Evolutionary conservation across 2,329 filamentous ascomycete species (phyloP).

Genomic region (Delphinella strobiligena): DNA sequence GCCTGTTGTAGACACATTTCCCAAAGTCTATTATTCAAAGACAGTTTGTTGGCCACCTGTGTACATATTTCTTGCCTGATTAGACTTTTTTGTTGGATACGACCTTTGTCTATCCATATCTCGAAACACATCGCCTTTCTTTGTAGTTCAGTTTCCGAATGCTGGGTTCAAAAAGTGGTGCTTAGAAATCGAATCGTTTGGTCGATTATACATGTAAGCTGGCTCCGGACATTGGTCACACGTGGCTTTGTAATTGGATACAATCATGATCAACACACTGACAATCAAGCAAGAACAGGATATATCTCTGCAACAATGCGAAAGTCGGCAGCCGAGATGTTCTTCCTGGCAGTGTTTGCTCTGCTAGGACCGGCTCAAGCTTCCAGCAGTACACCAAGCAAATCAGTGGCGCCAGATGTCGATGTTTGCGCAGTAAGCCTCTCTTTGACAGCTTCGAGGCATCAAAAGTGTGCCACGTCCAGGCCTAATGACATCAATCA

Average conservation of each 20-base stretch:
- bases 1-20: slow-evolving; percentile 2
- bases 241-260: too few relatives aligned
- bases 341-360: slow-evolving; percentile 51
- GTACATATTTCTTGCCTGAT: too few relatives aligned
- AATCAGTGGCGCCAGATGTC: slow-evolving; percentile 17
- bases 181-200: too few relatives aligned
- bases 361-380: slow-evolving; percentile 32
- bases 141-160: too few relatives aligned
- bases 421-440: slow-evolving; percentile 46
- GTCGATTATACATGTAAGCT: too few relatives aligned
- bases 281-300: slow-evolving; percentile 5
- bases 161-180: too few relatives aligned
- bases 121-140: too few relatives aligned
- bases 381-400: slow-evolving; percentile 26
- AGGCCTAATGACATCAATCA: slow-evolving; percentile 34
- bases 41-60: background rate
- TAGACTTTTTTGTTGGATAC: too few relatives aligned
- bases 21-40: background rate
- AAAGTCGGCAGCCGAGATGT: slow-evolving; percentile 20
- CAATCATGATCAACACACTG: slow-evolving; percentile 4
- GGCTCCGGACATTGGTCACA: too few relatives aligned
- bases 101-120: too few relatives aligned
- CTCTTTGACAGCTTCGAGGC: slow-evolving; percentile 12
- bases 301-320: slow-evolving; percentile 12
- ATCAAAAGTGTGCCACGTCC: slow-evolving; percentile 14